A percentile compares a stretch with the other conserved stretches of the same genome.
phyloP scores from a whole-genome alignment of 2,329 filamentous ascomycete species.

The Penicillium brevicompactum region DNA sequence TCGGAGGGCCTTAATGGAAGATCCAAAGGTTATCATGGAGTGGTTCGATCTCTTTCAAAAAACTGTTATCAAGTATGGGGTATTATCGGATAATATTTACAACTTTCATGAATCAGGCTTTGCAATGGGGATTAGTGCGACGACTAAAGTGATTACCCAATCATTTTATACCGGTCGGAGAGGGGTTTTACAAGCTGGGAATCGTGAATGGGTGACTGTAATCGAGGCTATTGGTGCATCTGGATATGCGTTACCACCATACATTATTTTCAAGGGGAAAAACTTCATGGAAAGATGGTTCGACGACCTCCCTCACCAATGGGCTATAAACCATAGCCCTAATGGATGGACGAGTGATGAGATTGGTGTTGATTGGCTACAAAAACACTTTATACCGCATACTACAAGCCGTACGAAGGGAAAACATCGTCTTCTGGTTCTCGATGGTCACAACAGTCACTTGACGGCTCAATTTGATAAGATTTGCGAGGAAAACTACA shows the following conservation, averaged over 20 bases:
- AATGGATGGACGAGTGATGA: background rate
- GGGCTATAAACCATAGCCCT: background rate
- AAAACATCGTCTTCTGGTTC: background rate
- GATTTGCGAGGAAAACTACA: background rate
- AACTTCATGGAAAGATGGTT: background rate
- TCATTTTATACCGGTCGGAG: too few relatives aligned
- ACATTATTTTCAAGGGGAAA: conserved; percentile 18
- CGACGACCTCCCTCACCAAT: background rate
- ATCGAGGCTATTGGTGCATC: conserved; percentile 10
- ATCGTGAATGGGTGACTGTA: background rate
- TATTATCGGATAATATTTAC: background rate
- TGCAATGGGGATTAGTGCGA: background rate
- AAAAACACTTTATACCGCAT: background rate
- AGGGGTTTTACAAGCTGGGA: background rate
- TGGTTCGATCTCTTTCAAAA: background rate
- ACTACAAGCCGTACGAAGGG: too few relatives aligned
- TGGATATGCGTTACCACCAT: conserved; percentile 6
- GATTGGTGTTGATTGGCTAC: background rate
- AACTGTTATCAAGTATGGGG: background rate
- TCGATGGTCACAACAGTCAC: background rate
- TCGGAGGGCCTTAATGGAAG: background rate
- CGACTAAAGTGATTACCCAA: background rate
- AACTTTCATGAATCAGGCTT: background rate
- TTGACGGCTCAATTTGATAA: background rate
- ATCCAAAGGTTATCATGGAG: background rate